Percentiles rank a stretch among this genome's conserved stretches.
These are phyloP conservation scores for Inosperma sp. DNA, from an alignment of 768 basidiomycete genomes.

Conservation along the genomic window DNA sequence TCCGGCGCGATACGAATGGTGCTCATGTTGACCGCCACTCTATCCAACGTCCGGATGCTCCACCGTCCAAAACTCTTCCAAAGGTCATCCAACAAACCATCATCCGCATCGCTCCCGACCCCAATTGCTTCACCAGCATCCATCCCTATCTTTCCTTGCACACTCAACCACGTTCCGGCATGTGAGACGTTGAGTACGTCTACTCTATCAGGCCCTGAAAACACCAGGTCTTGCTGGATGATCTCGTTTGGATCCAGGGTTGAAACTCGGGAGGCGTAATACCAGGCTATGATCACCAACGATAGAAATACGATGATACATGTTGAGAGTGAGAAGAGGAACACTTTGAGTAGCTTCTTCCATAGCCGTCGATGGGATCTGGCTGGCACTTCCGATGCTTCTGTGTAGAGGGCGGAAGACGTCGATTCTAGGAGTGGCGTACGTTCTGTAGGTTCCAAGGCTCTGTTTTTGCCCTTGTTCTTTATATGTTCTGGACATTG, in stretches of 20 bases:
- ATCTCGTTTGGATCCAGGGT: conserved; percentile 54
- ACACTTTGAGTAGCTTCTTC: conserved; percentile 43
- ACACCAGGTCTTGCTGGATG: conserved; percentile 48
- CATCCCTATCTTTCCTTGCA: conserved; percentile 58
- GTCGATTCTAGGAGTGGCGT: conserved; percentile 48
- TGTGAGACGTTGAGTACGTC: conserved; percentile 58
- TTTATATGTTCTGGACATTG: conserved; percentile 16
- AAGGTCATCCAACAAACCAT: conserved; percentile 41
- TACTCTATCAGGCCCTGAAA: conserved; percentile 57
- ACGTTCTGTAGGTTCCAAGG: conserved; percentile 39
- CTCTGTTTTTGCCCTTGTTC: conserved; percentile 65
- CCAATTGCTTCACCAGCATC: conserved; percentile 61
- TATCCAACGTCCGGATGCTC: conserved; percentile 53
- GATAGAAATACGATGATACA: conserved; percentile 43
- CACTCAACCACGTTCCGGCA: conserved; percentile 55
- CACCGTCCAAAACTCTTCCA: conserved; percentile 70
- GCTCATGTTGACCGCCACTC: conserved; percentile 51
- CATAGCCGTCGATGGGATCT: conserved; percentile 31
- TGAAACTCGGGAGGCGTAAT: conserved; percentile 57
- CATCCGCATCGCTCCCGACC: conserved; percentile 42
- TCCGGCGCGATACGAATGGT: conserved; percentile 47
- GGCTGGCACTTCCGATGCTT: conserved; percentile 20
- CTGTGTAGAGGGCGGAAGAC: conserved; percentile 32
- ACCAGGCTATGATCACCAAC: conserved; percentile 56
- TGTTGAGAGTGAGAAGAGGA: conserved; percentile 50